Conservation (phyloP, 108 stramenopile species). For the Cyclotella cryptica region DNA sequence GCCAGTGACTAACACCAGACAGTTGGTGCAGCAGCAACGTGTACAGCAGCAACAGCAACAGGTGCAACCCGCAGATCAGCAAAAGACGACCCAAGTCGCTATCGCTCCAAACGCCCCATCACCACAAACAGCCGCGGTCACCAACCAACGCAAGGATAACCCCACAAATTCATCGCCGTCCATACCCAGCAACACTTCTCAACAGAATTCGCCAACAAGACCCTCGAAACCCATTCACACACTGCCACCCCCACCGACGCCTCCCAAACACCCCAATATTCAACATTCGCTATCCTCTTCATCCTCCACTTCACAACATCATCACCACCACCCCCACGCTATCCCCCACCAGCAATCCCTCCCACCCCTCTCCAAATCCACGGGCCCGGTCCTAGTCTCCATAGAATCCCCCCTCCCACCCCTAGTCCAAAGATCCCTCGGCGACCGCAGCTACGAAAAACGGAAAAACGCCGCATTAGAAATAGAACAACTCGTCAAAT, state of each 20-base stretch:
- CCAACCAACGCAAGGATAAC: background rate
- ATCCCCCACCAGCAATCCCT: constrained; percentile 3
- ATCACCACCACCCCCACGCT: constrained; percentile 11
- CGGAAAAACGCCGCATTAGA: constrained; percentile 98
- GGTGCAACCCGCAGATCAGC: background rate
- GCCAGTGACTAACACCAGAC: constrained; percentile 2
- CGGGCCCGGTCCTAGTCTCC: constrained; percentile 50
- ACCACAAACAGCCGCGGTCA: background rate
- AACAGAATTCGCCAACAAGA: constrained; percentile 3
- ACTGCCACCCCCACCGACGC: constrained; percentile 21
- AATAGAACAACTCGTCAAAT: constrained; percentile 94
- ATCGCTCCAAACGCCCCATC: background rate
- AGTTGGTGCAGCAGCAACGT: constrained; percentile 22
- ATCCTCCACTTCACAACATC: constrained; percentile 24
- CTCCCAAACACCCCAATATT: constrained; percentile 24
- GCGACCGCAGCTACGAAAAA: constrained; percentile 99
- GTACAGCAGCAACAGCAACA: constrained; percentile 9
- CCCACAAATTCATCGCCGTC: background rate
- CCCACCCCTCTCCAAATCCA: constrained; percentile 19
- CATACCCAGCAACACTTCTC: background rate
- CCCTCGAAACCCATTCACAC: constrained; percentile 1
- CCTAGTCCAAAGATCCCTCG: constrained; percentile 85
- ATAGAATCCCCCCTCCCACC: constrained; percentile 86
- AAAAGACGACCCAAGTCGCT: background rate
- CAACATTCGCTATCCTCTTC: constrained; percentile 5